phyloP scores from a whole-genome alignment of 768 basidiomycete species.

The Udeniomyces megalosporus region DNA sequence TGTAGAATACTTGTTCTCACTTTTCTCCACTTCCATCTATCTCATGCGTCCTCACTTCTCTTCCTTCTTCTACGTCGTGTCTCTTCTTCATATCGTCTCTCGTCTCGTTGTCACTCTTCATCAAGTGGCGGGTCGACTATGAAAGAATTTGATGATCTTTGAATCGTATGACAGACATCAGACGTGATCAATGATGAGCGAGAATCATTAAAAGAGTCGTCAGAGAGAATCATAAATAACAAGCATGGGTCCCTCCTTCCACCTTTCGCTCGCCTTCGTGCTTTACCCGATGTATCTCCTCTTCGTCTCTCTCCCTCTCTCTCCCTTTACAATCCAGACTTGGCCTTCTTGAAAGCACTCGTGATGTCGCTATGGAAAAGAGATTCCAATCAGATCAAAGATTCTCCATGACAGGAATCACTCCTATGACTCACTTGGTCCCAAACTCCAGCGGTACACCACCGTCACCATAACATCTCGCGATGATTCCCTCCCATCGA shows the following conservation, averaged over 20 bases:
- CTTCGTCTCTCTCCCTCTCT: no score
- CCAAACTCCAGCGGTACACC: constrained; percentile 58
- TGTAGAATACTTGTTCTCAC: neutral
- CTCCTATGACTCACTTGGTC: no score
- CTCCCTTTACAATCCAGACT: neutral
- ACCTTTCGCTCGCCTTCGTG: neutral
- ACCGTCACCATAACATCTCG: constrained; percentile 61
- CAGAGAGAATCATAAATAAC: neutral
- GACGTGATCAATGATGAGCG: no score
- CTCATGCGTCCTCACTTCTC: neutral
- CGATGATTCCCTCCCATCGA: constrained; percentile 49
- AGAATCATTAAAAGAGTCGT: neutral
- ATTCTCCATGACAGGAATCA: no score
- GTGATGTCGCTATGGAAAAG: constrained; percentile 30
- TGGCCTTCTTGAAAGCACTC: constrained; percentile 46
- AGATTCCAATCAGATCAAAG: no score
- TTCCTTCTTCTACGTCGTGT: neutral
- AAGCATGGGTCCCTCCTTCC: neutral
- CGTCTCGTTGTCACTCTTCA: neutral
- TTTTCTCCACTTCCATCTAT: neutral
- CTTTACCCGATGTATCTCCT: no score
- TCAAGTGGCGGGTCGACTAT: neutral
- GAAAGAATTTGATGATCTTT: neutral
- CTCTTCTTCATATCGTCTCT: neutral
- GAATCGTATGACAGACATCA: neutral